Evolutionary conservation across 2,329 filamentous ascomycete genomes (phyloP).

Genomic region (Dactylonectria estremocensis): DNA sequence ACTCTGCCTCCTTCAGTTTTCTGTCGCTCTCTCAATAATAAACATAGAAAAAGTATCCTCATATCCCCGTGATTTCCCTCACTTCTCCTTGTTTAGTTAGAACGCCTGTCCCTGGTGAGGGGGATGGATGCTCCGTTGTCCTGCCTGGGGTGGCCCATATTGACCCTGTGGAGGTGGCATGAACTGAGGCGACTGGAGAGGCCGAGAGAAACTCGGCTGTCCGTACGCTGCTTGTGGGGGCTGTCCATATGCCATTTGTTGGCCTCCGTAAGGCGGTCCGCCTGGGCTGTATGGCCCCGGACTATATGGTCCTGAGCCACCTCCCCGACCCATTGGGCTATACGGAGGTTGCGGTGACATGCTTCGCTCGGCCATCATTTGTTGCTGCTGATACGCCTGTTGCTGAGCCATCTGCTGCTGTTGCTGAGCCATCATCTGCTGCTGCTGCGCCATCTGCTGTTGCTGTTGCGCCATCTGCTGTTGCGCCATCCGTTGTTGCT

Average conservation of each 20-base stretch:
- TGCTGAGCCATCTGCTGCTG: slow-evolving; percentile 37
- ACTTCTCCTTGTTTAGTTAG: slow-evolving; percentile 33
- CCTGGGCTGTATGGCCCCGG: slow-evolving; percentile 41
- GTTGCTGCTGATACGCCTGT: slow-evolving; percentile 42
- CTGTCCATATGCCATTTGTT: slow-evolving; percentile 39
- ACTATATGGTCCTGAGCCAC: slow-evolving; percentile 39
- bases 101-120: slow-evolving; percentile 58
- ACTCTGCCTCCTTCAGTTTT: background rate
- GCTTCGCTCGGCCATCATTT: slow-evolving; percentile 43
- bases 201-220: slow-evolving; percentile 52
- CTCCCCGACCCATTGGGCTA: slow-evolving; percentile 43
- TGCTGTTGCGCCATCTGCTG: slow-evolving; percentile 49
- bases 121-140: slow-evolving; percentile 43
- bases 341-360: slow-evolving; percentile 46
- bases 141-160: slow-evolving; percentile 42
- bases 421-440: slow-evolving; percentile 45
- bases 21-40: no score
- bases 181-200: slow-evolving; percentile 49
- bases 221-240: slow-evolving; percentile 38
- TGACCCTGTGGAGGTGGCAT: slow-evolving; percentile 51
- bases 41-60: background rate
- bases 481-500: slow-evolving; percentile 64
- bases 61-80: background rate
- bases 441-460: slow-evolving; percentile 47
- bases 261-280: slow-evolving; percentile 41